A percentile compares a stretch with the other conserved stretches of the same genome.
These are phyloP conservation scores for Colletotrichum liaoningense DNA, from an alignment of 2,329 filamentous ascomycete species.

Conservation along the genomic window DNA sequence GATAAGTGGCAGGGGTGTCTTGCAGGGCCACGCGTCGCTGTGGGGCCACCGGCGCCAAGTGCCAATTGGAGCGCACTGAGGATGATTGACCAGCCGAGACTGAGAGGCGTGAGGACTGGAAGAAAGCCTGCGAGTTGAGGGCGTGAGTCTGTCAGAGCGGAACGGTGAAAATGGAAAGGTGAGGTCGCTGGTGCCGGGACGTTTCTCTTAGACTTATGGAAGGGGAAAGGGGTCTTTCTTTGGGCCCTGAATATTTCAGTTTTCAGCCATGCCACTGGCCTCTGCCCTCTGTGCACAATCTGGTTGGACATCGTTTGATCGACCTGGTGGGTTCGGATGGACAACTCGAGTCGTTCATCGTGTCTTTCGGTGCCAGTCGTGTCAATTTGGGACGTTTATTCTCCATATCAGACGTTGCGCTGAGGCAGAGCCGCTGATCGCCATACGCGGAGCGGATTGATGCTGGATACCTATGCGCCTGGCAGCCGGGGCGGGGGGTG, in stretches of 20 bases:
- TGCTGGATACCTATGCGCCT: background rate
- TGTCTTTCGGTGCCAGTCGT: constrained; percentile 12
- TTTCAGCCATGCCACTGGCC: background rate
- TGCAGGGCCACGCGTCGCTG: constrained; percentile 30
- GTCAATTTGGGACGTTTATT: background rate
- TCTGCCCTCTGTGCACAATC: background rate
- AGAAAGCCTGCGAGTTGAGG: too few relatives aligned
- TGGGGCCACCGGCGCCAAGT: constrained; percentile 7
- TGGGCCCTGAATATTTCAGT: background rate
- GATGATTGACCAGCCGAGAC: background rate
- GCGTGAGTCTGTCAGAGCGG: background rate
- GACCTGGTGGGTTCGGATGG: constrained; percentile 9
- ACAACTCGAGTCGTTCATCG: constrained; percentile 4
- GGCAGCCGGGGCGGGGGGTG: background rate
- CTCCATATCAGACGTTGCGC: constrained; percentile 1
- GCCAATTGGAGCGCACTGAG: constrained; percentile 4
- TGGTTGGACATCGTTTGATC: background rate
- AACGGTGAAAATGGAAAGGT: background rate
- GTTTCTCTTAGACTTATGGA: too few relatives aligned
- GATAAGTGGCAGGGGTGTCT: background rate
- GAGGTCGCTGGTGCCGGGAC: background rate
- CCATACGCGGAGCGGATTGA: background rate
- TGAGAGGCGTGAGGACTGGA: background rate
- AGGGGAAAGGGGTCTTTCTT: background rate
- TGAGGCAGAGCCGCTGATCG: constrained; percentile 15